Conservation (phyloP, 805 yeast genomes). For the Tanozyma kutaoensis region DNA sequence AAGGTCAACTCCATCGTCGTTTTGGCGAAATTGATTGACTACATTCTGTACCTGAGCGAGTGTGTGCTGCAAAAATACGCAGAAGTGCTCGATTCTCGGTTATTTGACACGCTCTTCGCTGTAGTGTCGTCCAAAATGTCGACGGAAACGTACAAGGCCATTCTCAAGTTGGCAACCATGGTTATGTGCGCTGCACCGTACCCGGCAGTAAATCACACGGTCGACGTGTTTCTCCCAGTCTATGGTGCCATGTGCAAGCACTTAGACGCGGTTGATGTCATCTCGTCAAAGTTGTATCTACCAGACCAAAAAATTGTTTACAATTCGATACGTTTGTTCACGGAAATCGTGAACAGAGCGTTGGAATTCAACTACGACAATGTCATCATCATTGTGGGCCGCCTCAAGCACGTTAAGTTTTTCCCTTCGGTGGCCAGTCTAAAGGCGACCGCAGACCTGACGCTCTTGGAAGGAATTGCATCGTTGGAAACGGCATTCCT, state of each 20-base stretch:
- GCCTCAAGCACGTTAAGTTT: slow-evolving; percentile 34
- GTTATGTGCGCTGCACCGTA: slow-evolving; percentile 32
- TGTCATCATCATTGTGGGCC: slow-evolving; percentile 29
- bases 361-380: slow-evolving; percentile 28
- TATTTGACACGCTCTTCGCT: slow-evolving; percentile 27
- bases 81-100: slow-evolving; percentile 22
- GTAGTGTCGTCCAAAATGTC: slow-evolving; percentile 28
- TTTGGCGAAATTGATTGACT: slow-evolving; percentile 37
- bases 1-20: slow-evolving; percentile 40
- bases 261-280: slow-evolving; percentile 26
- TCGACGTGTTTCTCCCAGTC: too few species aligned
- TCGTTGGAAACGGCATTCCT: slow-evolving; percentile 19
- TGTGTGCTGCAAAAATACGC: slow-evolving; percentile 23
- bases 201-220: too few species aligned
- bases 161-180: slow-evolving; percentile 27
- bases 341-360: slow-evolving; percentile 29
- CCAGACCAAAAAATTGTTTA: slow-evolving; percentile 30
- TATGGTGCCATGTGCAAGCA: slow-evolving; percentile 22
- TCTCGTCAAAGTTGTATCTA: slow-evolving; percentile 27
- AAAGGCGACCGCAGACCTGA: slow-evolving; percentile 23
- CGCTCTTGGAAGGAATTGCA: slow-evolving; percentile 15
- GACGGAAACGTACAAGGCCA: slow-evolving; percentile 31
- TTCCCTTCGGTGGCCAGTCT: slow-evolving; percentile 28
- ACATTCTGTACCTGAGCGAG: slow-evolving; percentile 18
- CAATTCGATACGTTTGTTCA: slow-evolving; percentile 30